Evolutionary conservation across 345 rosid species (phyloP).

Genomic region (Pseudoturritis turrita): DNA sequence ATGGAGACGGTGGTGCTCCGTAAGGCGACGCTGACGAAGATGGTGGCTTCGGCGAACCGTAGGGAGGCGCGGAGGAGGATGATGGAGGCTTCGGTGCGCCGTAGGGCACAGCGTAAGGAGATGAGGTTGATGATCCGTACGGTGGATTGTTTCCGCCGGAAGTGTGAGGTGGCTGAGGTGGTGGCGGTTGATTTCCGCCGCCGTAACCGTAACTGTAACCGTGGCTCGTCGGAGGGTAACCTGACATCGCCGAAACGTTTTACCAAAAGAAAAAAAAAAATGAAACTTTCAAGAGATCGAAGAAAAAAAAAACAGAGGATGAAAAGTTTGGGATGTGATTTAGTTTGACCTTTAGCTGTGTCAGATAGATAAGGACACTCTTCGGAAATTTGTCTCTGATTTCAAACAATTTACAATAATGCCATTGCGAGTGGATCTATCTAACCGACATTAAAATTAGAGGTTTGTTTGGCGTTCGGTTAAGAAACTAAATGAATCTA

Average conservation of each 20-base stretch:
- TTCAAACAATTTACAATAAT: neutral
- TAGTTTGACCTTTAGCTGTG: slow-evolving; percentile 5
- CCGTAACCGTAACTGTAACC: slow-evolving; percentile 49
- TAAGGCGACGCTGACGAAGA: slow-evolving; percentile 18
- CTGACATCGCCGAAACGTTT: slow-evolving; percentile 20
- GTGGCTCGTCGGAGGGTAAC: slow-evolving; percentile 44
- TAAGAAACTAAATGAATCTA: neutral
- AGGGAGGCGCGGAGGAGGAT: slow-evolving; percentile 32
- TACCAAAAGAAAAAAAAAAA: neutral
- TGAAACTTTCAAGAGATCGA: neutral
- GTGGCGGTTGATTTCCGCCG: slow-evolving; percentile 33
- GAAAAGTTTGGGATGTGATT: neutral
- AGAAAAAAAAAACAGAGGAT: neutral
- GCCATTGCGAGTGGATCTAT: slow-evolving; percentile 8
- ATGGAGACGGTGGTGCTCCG: slow-evolving; percentile 41
- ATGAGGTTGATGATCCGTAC: slow-evolving; percentile 28
- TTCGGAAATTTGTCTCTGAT: neutral
- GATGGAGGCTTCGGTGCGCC: slow-evolving; percentile 33
- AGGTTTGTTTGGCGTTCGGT: neutral
- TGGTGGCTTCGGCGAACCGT: slow-evolving; percentile 27
- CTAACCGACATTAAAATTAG: slow-evolving; percentile 20
- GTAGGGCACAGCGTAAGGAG: slow-evolving; percentile 36
- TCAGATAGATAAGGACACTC: slow-evolving; percentile 10
- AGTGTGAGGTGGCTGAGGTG: slow-evolving; percentile 33
- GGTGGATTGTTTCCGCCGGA: slow-evolving; percentile 29